phyloP scores from a whole-genome alignment of 2,329 filamentous ascomycete species.

The Coniochaeta hoffmannii region DNA sequence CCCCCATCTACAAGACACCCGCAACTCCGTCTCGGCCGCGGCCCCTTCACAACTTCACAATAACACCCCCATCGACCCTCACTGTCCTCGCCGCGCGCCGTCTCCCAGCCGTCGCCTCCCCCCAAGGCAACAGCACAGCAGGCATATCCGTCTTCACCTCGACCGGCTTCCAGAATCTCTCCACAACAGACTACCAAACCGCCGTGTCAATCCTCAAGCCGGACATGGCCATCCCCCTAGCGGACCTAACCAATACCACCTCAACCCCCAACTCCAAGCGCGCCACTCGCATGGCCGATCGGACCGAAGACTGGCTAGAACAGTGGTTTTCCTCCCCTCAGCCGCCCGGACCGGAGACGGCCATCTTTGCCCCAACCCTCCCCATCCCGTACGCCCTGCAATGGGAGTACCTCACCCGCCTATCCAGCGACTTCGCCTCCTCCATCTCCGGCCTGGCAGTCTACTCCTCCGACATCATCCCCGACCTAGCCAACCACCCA shows the following conservation, averaged over 20 bases:
- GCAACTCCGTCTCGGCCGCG: constrained; percentile 25
- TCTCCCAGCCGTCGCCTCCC: constrained; percentile 65
- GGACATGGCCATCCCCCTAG: constrained; percentile 73
- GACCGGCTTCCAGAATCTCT: constrained; percentile 71
- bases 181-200: constrained; percentile 59
- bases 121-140: constrained; percentile 62
- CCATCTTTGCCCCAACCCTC: constrained; percentile 59
- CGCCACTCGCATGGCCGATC: constrained; percentile 73
- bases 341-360: neutral
- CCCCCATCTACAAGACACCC: constrained; percentile 38
- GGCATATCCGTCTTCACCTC: constrained; percentile 76
- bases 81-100: constrained; percentile 73
- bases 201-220: constrained; percentile 60
- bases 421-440: constrained; percentile 55
- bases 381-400: constrained; percentile 71
- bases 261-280: constrained; percentile 60
- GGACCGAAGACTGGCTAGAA: constrained; percentile 75
- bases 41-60: constrained; percentile 69
- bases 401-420: constrained; percentile 67
- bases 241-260: constrained; percentile 53
- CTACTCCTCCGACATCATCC: constrained; percentile 65
- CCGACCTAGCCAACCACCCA: constrained; percentile 52
- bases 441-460: constrained; percentile 64
- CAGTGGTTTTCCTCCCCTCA: constrained; percentile 47
- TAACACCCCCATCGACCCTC: constrained; percentile 56